Base-by-base conservation (phyloP, 2,329 filamentous ascomycete genomes). In the Ophiostoma sp. region DNA sequence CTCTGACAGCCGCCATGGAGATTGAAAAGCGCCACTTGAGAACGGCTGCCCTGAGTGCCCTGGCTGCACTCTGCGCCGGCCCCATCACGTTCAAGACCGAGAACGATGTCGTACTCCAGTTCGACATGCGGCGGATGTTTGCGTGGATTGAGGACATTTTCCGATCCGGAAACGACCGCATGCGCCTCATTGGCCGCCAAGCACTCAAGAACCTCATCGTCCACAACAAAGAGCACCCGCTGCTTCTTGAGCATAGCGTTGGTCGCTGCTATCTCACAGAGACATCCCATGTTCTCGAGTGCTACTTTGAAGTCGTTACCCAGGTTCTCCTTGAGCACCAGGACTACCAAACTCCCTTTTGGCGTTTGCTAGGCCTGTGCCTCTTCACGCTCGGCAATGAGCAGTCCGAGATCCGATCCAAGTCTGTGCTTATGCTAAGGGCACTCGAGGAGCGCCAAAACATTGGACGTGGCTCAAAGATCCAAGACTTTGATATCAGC, bases 401-500 rank as follows among this genome's bases (percentile, higher is more conserved):
- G 74, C 90, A 93, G 76, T 94, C 91, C 74, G 89, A 93, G 71
- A 93, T 98, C 62, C 86, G 95, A 60, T 93, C 92, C 75, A 96
- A 96, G 78, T 95, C 95, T 1, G 91, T 91, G 0, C 87, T 89
- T 67, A 83, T 98, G 41, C 83, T 99, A 15, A 87, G 93, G 57
- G 89, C 88, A 0, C 82, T 98, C 1, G 95, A 98, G 79, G 89
- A 93, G 74, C 87, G 92, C 33, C 91, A 95, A 74, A 87, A 90
- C 73, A 70, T 80, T 80, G 68, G 70, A 2, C 83, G 91, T 74
- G 95, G 88, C 73, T 97, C 94, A 1, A 96, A 96, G 77, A 88
- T 99, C 7, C 93, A 97, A 77, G 95, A 99, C 78, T 96, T 97
- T 71, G 95, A 99, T 76, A 98, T 99, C 76, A 97, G 94, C 78